These are phyloP conservation scores for Lycium barbarum DNA, from an alignment of 257 asterid genomes.

Conservation along the genomic window DNA sequence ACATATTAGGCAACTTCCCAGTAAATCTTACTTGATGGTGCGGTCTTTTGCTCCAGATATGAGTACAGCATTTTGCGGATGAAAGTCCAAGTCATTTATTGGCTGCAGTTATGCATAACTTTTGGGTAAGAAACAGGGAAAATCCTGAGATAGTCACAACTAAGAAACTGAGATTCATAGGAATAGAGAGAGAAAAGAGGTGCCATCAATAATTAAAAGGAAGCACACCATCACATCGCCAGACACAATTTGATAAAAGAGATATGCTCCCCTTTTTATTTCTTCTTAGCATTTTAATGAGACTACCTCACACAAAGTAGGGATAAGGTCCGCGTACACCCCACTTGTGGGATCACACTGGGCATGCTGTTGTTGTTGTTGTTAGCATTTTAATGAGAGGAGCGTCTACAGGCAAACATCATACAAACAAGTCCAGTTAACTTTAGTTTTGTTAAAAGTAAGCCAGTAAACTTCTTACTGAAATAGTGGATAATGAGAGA, in stretches of 20 bases:
- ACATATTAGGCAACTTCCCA: constrained; percentile 31
- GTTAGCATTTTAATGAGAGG: constrained; percentile 33
- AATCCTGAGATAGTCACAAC: neutral
- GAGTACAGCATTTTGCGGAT: constrained; percentile 79
- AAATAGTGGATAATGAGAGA: constrained; percentile 6
- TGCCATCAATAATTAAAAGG: neutral
- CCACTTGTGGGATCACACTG: too few species aligned
- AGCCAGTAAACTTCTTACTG: neutral
- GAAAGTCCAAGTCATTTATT: constrained; percentile 88
- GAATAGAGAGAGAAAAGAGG: constrained; percentile 2
- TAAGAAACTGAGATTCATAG: constrained; percentile 14
- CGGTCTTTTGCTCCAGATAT: constrained; percentile 90
- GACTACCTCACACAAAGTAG: neutral
- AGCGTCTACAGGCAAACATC: constrained; percentile 6
- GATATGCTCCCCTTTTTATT: neutral
- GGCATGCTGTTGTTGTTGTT: too few species aligned
- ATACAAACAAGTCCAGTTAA: neutral
- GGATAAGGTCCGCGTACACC: too few species aligned
- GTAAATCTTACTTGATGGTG: constrained; percentile 75
- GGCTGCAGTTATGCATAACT: constrained; percentile 65
- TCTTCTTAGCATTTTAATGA: constrained; percentile 33
- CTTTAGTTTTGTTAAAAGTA: neutral
- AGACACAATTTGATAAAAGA: neutral
- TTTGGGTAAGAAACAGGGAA: constrained; percentile 35
- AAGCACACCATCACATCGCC: neutral